phyloP scores from a whole-genome alignment of 805 yeast genomes.

The Metschnikowia lochheadii region DNA sequence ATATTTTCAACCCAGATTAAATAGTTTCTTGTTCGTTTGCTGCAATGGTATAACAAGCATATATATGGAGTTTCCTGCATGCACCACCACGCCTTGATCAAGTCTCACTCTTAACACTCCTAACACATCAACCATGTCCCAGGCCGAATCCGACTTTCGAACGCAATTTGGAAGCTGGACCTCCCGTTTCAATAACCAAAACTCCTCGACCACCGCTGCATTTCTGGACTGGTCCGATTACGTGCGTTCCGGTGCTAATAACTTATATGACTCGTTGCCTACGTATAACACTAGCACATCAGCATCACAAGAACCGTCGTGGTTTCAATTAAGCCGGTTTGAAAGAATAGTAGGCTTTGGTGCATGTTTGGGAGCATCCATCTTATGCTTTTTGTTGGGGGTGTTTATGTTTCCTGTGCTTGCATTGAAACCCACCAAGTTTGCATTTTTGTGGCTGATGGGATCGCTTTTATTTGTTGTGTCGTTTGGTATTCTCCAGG shows the following conservation, averaged over 20 bases:
- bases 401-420: constrained; percentile 84
- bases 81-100: neutral
- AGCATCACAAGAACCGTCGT: constrained; percentile 59
- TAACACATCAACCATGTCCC: constrained; percentile 11
- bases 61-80: neutral
- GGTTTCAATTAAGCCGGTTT: constrained; percentile 72
- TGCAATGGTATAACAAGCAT: no score
- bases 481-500: constrained; percentile 89
- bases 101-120: neutral
- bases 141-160: constrained; percentile 19
- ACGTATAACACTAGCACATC: constrained; percentile 48
- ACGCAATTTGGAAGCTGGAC: constrained; percentile 19
- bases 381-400: constrained; percentile 78
- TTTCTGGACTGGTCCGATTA: constrained; percentile 43
- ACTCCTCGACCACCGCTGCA: constrained; percentile 19
- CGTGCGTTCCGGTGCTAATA: constrained; percentile 42
- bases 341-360: constrained; percentile 78
- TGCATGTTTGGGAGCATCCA: constrained; percentile 69
- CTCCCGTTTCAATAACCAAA: constrained; percentile 11
- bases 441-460: constrained; percentile 85
- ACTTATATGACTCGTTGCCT: constrained; percentile 65
- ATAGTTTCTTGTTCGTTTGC: no score
- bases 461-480: constrained; percentile 84
- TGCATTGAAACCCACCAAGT: constrained; percentile 85
- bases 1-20: no score